Evolutionary conservation across 139 green algal species (phyloP).

Genomic region (Tetraselmis striata): DNA sequence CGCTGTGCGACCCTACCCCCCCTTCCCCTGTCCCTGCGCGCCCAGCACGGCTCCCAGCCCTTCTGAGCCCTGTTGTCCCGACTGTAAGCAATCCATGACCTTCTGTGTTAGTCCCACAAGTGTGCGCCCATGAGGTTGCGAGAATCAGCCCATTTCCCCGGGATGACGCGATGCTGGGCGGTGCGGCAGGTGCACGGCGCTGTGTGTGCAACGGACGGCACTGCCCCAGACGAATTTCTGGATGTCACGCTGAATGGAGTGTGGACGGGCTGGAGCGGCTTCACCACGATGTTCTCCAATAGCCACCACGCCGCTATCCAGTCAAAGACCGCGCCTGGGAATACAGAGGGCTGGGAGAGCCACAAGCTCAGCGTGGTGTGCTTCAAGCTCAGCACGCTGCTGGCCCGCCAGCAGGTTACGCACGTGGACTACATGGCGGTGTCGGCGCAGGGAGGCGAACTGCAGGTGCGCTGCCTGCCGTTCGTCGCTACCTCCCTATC

Average conservation of each 20-base stretch:
- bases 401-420: neutral
- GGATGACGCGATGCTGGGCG: no score
- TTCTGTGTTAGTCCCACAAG: no score
- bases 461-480: no score
- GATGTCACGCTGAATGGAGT: neutral
- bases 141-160: no score
- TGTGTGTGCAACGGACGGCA: neutral
- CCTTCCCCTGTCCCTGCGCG: neutral
- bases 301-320: neutral
- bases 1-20: no score
- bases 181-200: neutral
- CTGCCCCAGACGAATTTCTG: neutral
- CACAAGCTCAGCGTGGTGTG: neutral
- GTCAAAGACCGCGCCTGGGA: neutral
- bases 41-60: neutral
- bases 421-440: neutral
- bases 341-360: neutral
- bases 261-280: constrained; percentile 5
- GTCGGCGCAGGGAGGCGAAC: neutral
- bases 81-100: no score
- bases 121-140: no score
- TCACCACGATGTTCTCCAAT: neutral
- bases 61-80: neutral
- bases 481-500: no score
- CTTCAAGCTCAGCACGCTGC: neutral